Evolutionary conservation across 345 rosid species (phyloP).

Genomic region (Citrus maxima): DNA sequence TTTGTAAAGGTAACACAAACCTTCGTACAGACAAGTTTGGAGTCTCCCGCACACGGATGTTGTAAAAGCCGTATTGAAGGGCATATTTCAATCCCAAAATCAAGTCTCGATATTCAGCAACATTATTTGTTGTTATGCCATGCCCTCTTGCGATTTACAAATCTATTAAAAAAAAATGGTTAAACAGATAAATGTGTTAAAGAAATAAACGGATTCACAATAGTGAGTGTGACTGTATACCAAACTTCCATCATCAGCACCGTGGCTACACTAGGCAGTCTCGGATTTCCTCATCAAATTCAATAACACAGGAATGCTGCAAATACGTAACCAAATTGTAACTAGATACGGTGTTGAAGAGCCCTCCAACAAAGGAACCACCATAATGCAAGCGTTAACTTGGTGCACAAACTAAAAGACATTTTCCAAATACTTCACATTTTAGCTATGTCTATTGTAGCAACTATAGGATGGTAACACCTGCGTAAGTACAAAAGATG

Average conservation of each 20-base stretch:
- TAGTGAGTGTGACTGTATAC: conserved; percentile 32
- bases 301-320: conserved; percentile 67
- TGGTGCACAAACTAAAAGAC: no score
- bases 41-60: conserved; percentile 67
- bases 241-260: conserved; percentile 61
- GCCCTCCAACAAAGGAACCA: no score
- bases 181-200: conserved; percentile 3
- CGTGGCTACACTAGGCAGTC: conserved; percentile 88
- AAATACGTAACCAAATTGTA: neutral
- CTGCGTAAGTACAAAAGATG: no score
- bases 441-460: no score
- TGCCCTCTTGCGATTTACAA: conserved; percentile 59
- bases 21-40: conserved; percentile 84
- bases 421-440: no score
- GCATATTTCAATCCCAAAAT: conserved; percentile 82
- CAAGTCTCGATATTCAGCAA: conserved; percentile 80
- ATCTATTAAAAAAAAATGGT: conserved; percentile 2
- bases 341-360: no score
- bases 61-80: conserved; percentile 58
- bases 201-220: neutral
- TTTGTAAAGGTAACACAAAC: conserved; percentile 22
- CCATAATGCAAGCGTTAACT: no score
- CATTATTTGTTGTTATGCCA: conserved; percentile 71
- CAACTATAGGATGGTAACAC: no score
- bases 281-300: conserved; percentile 65